Conservation (phyloP, 2,329 filamentous ascomycete genomes). For the Taxawa tesnikishii region DNA sequence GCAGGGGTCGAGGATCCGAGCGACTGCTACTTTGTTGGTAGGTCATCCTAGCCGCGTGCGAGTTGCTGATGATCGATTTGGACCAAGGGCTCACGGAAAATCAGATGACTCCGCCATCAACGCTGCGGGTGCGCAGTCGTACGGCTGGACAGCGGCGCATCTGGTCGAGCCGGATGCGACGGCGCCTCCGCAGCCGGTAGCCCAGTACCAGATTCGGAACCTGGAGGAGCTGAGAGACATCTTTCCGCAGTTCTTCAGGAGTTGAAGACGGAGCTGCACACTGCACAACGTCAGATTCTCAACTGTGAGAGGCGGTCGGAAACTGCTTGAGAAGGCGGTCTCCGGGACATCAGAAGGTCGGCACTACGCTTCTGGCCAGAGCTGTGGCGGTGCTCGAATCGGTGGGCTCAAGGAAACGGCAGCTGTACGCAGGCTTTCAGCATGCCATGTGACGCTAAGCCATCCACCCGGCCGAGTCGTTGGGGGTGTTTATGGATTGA, state of each 20-base stretch:
- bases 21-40: slow-evolving; percentile 88
- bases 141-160: slow-evolving; percentile 81
- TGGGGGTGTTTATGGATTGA: no score
- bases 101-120: slow-evolving; percentile 80
- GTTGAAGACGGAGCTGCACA: no score
- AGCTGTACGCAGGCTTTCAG: no score
- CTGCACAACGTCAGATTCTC: no score
- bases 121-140: slow-evolving; percentile 59
- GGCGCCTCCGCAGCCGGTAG: slow-evolving; percentile 48
- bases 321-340: no score
- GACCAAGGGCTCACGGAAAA: not conserved
- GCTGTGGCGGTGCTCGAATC: no score
- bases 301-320: no score
- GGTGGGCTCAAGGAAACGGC: no score
- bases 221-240: slow-evolving; percentile 62
- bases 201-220: slow-evolving; percentile 58
- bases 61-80: not conserved
- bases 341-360: no score
- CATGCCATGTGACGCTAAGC: no score
- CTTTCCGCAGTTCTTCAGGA: slow-evolving; percentile 80
- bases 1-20: slow-evolving; percentile 56
- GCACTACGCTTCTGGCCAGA: no score
- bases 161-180: slow-evolving; percentile 66
- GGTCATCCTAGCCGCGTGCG: slow-evolving; percentile 20
- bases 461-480: no score